Conservation (phyloP, 441 rosid genomes). For the Adansonia madagascariensis region DNA sequence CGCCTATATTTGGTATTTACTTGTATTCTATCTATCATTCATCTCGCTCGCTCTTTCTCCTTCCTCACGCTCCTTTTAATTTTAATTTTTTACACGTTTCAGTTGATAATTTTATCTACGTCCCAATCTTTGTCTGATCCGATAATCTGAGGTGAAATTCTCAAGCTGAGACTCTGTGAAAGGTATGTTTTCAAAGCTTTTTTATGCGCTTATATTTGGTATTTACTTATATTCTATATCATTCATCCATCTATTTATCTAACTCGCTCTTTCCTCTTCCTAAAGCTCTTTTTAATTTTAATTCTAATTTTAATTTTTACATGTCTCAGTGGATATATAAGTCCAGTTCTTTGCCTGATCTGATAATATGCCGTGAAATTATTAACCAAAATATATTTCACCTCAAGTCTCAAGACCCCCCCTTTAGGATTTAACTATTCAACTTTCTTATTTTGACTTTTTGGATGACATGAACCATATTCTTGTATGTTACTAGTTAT, state of each 20-base stretch:
- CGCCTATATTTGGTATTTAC: not conserved
- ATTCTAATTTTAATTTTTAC: not conserved
- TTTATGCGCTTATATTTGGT: not conserved
- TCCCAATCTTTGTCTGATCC: conserved; percentile 14
- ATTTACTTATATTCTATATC: not conserved
- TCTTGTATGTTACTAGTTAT: not conserved
- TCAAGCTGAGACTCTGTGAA: conserved; percentile 8
- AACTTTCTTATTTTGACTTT: not conserved
- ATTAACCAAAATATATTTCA: not conserved
- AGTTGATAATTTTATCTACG: not conserved
- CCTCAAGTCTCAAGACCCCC: not conserved
- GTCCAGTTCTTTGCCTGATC: conserved; percentile 26
- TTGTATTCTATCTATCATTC: conserved; percentile 4
- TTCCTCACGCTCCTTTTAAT: not conserved
- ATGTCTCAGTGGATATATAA: not conserved
- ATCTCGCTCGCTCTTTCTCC: not conserved
- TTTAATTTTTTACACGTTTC: not conserved
- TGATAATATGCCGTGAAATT: not conserved
- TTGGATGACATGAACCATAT: not conserved
- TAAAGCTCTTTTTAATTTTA: not conserved
- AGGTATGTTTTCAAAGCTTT: conserved; percentile 22
- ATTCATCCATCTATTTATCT: not conserved
- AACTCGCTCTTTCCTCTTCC: not conserved
- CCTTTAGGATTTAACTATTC: not conserved
- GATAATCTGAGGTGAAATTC: not conserved